Base-by-base conservation (phyloP, 1,139 yeast species). In the Hyphopichia wangnamkhiaoensis region DNA sequence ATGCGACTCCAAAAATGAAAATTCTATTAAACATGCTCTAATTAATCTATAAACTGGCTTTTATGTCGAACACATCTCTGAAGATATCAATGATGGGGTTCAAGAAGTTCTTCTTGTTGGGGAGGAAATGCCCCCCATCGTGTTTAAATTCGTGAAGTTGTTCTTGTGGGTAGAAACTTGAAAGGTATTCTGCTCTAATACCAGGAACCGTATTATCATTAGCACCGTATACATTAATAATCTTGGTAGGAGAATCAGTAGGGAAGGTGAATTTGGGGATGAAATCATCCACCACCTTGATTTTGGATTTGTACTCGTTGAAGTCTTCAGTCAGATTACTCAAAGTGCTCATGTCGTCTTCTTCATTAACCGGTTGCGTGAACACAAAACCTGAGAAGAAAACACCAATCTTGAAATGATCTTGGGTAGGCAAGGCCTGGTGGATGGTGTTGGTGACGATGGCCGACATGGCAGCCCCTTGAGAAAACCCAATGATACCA, bases 401-500 rank as follows among this genome's bases (percentile, higher is more conserved):
- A 13, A 80, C 49, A 19, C 82, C 68, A 31, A 77, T 62, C 44
- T 76, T 72, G 50, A 81, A 74, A 34, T 48, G 40, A 18, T 61
- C 67, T 31, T 69, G 73, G 12, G 50, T 52, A 5, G 80, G 78
- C 2, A 75, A 53, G 29, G 68, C 48, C 39, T 62, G 58, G 10
- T 48, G 47, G 40, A 80, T 64, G 18, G 63, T 60, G 47, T 76
- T 77, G 29, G 81, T 63, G 8, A 80, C 52, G 19, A 80, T 67
- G 3, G 82, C 80, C 1, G 94, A 79, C 57, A 93, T 66, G 3
- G 95, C 95, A 1, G 96, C 94, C 46, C 98, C 98, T 60, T 93
- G 98, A 15, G 94, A 84, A 58, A 91, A 93, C 2, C 97, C 98
- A 40, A 93, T 65, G 21, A 91, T 71, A 2, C 97, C 98, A 40